Conservation (phyloP, 176 grass and related monocot genomes). For the bread wheat (Triticum aestivum) region IWGSC_CS_RefSeq_v2.1 NC_057813.1:147706437-147706936, state of each 20-base stretch:
- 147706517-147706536: background rate
- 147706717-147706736: background rate
- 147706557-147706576: background rate
- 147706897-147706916: background rate
- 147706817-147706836: too few relatives aligned
- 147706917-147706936: slow-evolving; percentile 6
- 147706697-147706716: background rate
- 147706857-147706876: background rate
- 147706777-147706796: background rate
- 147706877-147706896: background rate
- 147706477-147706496: background rate
- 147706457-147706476: background rate
- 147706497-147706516: background rate
- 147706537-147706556: background rate
- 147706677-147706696: background rate
- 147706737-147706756: background rate
- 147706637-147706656: slow-evolving; percentile 19
- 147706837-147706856: background rate
- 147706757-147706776: background rate
- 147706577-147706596: background rate
- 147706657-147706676: slow-evolving; percentile 12
- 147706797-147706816: background rate
- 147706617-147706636: background rate
- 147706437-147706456: background rate
- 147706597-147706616: background rate